phyloP scores from a whole-genome alignment of 805 yeast genomes.

The Cyberlindnera xylosilytica region DNA sequence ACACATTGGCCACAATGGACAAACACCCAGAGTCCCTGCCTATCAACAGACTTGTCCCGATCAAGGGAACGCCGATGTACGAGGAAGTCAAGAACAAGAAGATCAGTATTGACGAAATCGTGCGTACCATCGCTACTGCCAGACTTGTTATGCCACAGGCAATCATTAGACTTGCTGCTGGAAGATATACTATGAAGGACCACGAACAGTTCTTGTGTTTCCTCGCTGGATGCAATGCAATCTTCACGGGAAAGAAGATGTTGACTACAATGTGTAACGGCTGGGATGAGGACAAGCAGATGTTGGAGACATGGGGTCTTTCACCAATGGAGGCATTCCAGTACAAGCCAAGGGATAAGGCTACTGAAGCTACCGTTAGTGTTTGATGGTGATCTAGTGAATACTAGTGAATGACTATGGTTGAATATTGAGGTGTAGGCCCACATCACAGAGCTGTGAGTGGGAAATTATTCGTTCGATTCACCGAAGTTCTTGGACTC shows the following conservation, averaged over 20 bases:
- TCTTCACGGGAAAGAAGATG: conserved; percentile 80
- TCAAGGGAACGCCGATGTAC: conserved; percentile 74
- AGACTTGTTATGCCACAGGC: conserved; percentile 70
- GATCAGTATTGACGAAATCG: conserved; percentile 56
- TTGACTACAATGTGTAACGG: conserved; percentile 79
- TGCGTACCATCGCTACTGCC: conserved; percentile 74
- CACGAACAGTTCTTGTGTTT: conserved; percentile 72
- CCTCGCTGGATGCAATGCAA: conserved; percentile 76
- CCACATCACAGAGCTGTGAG: too few relatives aligned
- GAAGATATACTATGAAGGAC: conserved; percentile 78
- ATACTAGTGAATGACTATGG: too few relatives aligned
- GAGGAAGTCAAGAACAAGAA: conserved; percentile 46
- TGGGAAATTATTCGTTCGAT: too few relatives aligned
- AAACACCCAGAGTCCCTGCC: conserved; percentile 81
- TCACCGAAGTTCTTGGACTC: too few relatives aligned
- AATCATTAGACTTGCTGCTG: conserved; percentile 75
- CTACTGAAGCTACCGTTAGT: conserved; percentile 8
- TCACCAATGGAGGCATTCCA: conserved; percentile 49
- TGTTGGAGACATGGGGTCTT: conserved; percentile 71
- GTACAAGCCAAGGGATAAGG: conserved; percentile 9
- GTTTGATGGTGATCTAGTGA: too few relatives aligned
- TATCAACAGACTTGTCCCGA: conserved; percentile 75
- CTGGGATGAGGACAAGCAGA: conserved; percentile 74
- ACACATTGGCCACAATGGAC: conserved; percentile 64
- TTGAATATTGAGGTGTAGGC: too few relatives aligned